Base-by-base conservation (phyloP, 371 early-diverging fungal species). In the Zychaea mexicana region DNA sequence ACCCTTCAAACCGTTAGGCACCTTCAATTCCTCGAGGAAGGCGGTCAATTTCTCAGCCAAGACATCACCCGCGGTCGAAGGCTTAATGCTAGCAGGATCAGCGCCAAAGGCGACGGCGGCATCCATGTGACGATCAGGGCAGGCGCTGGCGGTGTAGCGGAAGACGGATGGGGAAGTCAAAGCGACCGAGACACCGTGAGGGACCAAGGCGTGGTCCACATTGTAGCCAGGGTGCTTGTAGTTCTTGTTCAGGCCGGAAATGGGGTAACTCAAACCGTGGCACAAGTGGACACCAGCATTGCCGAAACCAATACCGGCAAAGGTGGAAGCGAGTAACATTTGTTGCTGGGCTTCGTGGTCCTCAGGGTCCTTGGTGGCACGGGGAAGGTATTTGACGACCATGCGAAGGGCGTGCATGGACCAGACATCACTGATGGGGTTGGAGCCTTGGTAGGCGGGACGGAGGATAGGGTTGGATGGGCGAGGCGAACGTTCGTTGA, bases 361-460 rank as follows among this genome's bases (percentile, higher is more conserved):
- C 53, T 81, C 80, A 1, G 90, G 89, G 67, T 92, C 84, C 49
- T 83, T 83, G 52, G 88, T 88, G 7, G 89, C 90, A 32, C 88
- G 82, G 22, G 91, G 92, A 52, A 96, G 74, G 59, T 93, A 89
- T 60, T 93, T 80, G 61, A 92, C 86, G 8, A 91, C 91, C 90
- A 94, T 90, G 61, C 82, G 80, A 60, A 96, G 76, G n/a, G 93
- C 92, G 66, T 88, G 87, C 39, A 91, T 66, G 0, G 94, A 92
- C 96, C 96, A 96, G 36, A 94, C 85, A 68, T 95, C 96, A 71
- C 90, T 89, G 74, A 95, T 94, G 9, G 96, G 96, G 74, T 95
- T 95, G 38, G 94, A 86, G 10, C 94, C 96, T 73, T 96, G 94
- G 70, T 96, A 96, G 17, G 94, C 94, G 17, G 96, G 96, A 59